These are phyloP conservation scores for Fraxinus sp. DNA, from an alignment of 305 asterid genomes.

Conservation along the genomic window DNA sequence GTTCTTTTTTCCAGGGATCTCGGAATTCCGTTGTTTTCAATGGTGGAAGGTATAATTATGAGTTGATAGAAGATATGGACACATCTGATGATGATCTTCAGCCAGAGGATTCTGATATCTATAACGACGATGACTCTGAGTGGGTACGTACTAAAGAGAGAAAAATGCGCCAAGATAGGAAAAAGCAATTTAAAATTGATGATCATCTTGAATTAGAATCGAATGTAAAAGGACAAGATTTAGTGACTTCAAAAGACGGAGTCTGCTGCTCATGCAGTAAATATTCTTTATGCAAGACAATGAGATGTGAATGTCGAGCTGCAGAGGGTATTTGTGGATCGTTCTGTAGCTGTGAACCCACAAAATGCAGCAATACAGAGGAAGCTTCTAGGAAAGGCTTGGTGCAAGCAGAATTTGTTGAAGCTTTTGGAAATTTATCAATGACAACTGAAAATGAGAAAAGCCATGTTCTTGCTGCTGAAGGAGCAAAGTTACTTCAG, in stretches of 20 bases:
- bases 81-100: constrained; percentile 54
- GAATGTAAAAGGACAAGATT: constrained; percentile 22
- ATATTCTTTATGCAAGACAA: constrained; percentile 71
- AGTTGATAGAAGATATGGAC: constrained; percentile 76
- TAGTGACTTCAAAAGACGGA: constrained; percentile 8
- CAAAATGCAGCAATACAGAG: constrained; percentile 64
- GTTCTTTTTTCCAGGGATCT: constrained; percentile 43
- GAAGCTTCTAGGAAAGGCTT: constrained; percentile 11
- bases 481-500: constrained; percentile 81
- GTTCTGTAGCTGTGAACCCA: constrained; percentile 57
- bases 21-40: constrained; percentile 50
- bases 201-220: constrained; percentile 26
- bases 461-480: constrained; percentile 57
- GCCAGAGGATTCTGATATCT: constrained; percentile 23
- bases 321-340: constrained; percentile 49
- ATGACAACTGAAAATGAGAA: constrained; percentile 43
- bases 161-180: constrained; percentile 40
- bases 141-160: constrained; percentile 42
- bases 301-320: constrained; percentile 77
- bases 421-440: constrained; percentile 23
- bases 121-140: constrained; percentile 36
- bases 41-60: constrained; percentile 35
- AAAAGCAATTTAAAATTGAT: constrained; percentile 35
- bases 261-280: constrained; percentile 76
- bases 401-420: constrained; percentile 28